Conservation (phyloP, 2,329 filamentous ascomycete species). For the Zymoseptoria crescenta region DNA sequence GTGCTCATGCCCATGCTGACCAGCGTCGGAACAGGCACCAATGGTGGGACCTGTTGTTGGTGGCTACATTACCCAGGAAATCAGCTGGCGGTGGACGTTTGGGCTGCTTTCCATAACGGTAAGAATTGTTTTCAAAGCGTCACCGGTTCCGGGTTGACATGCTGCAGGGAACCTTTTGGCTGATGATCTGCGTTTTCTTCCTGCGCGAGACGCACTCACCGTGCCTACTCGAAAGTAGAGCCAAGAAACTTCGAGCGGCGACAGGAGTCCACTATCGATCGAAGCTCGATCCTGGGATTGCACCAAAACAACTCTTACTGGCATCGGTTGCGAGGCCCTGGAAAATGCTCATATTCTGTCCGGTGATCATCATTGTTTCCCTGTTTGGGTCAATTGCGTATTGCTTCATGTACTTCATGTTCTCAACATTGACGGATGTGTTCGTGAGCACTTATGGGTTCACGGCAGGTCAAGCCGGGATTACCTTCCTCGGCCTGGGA, state of each 20-base stretch:
- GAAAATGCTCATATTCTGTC: conserved; percentile 3
- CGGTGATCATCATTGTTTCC: conserved; percentile 24
- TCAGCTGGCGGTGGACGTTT: conserved; percentile 5
- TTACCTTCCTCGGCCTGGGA: conserved; percentile 21
- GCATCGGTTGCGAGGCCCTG: neutral
- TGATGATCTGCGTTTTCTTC: conserved; percentile 13
- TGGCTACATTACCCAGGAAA: neutral
- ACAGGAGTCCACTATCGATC: neutral
- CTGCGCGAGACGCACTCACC: conserved; percentile 8
- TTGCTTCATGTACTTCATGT: conserved; percentile 18
- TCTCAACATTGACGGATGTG: neutral
- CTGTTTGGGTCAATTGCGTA: conserved; percentile 23
- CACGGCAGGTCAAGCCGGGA: conserved; percentile 10
- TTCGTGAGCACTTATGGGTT: neutral
- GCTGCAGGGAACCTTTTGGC: neutral
- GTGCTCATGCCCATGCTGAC: conserved; percentile 19
- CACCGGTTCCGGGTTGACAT: neutral
- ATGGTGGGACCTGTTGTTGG: conserved; percentile 3
- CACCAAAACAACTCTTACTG: neutral
- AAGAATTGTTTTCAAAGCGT: neutral
- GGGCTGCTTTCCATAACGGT: conserved; percentile 4
- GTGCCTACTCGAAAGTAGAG: neutral
- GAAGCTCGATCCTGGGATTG: neutral
- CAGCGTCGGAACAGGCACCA: neutral
- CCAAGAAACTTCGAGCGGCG: neutral